A percentile compares a stretch with the other conserved stretches of the same genome.
Evolutionary conservation across 148 eudicot species (phyloP).

Genomic region (Silene latifolia): DNA sequence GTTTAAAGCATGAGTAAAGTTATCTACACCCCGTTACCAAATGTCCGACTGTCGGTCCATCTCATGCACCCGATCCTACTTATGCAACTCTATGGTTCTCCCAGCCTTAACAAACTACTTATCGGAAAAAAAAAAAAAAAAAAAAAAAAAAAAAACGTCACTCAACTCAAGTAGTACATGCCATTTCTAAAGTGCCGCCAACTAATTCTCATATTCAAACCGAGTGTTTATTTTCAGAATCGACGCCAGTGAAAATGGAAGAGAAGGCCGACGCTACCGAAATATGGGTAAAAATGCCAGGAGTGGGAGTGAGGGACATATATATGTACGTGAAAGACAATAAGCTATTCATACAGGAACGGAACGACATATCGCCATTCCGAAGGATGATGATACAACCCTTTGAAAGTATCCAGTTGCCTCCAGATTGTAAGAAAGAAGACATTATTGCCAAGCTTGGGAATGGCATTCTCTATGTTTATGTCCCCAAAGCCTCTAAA

Average conservation of each 20-base stretch:
- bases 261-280: not conserved
- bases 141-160: too few relatives aligned
- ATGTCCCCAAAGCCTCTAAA: slow-evolving; percentile 6
- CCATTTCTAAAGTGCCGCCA: not conserved
- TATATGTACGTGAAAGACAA: slow-evolving; percentile 14
- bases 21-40: too few relatives aligned
- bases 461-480: slow-evolving; percentile 13
- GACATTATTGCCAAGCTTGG: slow-evolving; percentile 11
- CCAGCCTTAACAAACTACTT: not conserved
- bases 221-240: slow-evolving; percentile 6
- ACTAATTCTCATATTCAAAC: not conserved
- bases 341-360: slow-evolving; percentile 8
- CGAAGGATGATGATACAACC: slow-evolving; percentile 16
- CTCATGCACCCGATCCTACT: not conserved
- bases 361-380: slow-evolving; percentile 10
- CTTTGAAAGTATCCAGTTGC: slow-evolving; percentile 8
- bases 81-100: too few relatives aligned
- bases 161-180: not conserved
- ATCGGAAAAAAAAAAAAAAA: not conserved
- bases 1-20: too few relatives aligned
- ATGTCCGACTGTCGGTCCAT: not conserved
- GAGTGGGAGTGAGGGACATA: slow-evolving; percentile 11
- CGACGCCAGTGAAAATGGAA: slow-evolving; percentile 3
- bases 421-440: slow-evolving; percentile 1
- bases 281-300: slow-evolving; percentile 17